A percentile compares a stretch with the other conserved stretches of the same genome.
phyloP scores from a whole-genome alignment of 2,329 filamentous ascomycete genomes.

The Aspergillus pseudonomiae region DNA sequence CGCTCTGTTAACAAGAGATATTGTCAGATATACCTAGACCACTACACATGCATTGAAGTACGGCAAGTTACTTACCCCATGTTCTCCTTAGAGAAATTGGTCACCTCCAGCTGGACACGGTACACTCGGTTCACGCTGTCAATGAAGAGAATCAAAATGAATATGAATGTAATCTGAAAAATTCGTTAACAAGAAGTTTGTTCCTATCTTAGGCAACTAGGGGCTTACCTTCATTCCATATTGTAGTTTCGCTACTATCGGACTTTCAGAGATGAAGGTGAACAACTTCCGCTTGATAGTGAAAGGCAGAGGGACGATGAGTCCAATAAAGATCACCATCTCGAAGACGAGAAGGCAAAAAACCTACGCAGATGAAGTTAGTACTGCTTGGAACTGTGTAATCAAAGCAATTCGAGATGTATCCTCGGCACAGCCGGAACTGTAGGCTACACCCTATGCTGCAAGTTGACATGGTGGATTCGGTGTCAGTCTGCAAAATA shows the following conservation, averaged over 20 bases:
- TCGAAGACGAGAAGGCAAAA: slow-evolving; percentile 54
- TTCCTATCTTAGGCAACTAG: not conserved
- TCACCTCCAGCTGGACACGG: slow-evolving; percentile 88
- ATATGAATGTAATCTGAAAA: slow-evolving; percentile 87
- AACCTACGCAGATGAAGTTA: slow-evolving; percentile 39
- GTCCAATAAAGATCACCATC: slow-evolving; percentile 53
- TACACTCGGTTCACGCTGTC: slow-evolving; percentile 97
- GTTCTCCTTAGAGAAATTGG: slow-evolving; percentile 67
- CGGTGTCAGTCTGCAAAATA: not conserved
- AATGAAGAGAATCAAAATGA: slow-evolving; percentile 96
- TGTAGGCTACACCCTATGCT: slow-evolving; percentile 27
- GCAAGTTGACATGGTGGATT: not conserved
- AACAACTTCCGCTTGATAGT: slow-evolving; percentile 83
- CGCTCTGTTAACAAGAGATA: slow-evolving; percentile 50
- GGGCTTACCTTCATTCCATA: slow-evolving; percentile 82
- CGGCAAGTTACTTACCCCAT: slow-evolving; percentile 51
- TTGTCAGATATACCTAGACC: slow-evolving; percentile 11
- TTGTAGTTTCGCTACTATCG: slow-evolving; percentile 84
- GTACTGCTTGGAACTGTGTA: slow-evolving; percentile 16
- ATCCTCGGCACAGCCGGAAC: slow-evolving; percentile 12
- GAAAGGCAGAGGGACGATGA: slow-evolving; percentile 82
- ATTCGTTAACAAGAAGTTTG: slow-evolving; percentile 3
- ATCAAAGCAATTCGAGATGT: not conserved
- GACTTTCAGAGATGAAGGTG: slow-evolving; percentile 92
- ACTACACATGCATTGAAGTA: slow-evolving; percentile 17